Conservation (phyloP, 306 rosid species). For the Pterocarpus santalinus region DNA sequence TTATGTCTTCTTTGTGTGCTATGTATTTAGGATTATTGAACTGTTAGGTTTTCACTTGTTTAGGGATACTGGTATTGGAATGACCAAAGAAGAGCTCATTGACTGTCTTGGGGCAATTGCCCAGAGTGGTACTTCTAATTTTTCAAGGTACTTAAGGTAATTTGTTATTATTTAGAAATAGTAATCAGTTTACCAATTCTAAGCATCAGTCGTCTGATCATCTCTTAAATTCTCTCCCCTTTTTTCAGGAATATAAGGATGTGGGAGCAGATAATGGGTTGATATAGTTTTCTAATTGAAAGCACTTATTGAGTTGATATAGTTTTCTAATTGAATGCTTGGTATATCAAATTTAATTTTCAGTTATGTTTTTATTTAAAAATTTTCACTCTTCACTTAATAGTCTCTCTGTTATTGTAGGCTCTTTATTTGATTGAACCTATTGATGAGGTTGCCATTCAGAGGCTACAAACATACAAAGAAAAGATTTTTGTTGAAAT, state of each 20-base stretch:
- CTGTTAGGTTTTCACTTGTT: slow-evolving; percentile 13
- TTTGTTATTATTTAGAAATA: background rate
- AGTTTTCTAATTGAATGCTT: no score
- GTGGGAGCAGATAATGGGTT: slow-evolving; percentile 87
- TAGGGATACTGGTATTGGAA: slow-evolving; percentile 98
- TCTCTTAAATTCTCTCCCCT: background rate
- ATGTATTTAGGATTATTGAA: slow-evolving; percentile 27
- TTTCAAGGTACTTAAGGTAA: slow-evolving; percentile 92
- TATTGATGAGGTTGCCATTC: slow-evolving; percentile 97
- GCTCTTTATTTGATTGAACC: slow-evolving; percentile 95
- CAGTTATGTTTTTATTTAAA: slow-evolving; percentile 6
- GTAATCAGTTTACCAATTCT: background rate
- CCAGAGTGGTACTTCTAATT: slow-evolving; percentile 98
- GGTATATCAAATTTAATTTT: background rate
- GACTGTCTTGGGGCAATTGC: slow-evolving; percentile 99
- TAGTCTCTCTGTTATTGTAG: slow-evolving; percentile 51
- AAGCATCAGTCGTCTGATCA: slow-evolving; percentile 7
- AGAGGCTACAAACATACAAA: slow-evolving; percentile 93
- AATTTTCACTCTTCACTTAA: background rate
- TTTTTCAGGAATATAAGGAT: slow-evolving; percentile 84
- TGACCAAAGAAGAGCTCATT: slow-evolving; percentile 89
- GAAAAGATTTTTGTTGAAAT: slow-evolving; percentile 98
- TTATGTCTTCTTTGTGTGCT: background rate
- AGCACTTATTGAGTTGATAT: no score
- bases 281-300: slow-evolving; percentile 57